These are phyloP conservation scores for Thymus mandschuricus DNA, from an alignment of 257 asterid species.

Conservation along the genomic window DNA sequence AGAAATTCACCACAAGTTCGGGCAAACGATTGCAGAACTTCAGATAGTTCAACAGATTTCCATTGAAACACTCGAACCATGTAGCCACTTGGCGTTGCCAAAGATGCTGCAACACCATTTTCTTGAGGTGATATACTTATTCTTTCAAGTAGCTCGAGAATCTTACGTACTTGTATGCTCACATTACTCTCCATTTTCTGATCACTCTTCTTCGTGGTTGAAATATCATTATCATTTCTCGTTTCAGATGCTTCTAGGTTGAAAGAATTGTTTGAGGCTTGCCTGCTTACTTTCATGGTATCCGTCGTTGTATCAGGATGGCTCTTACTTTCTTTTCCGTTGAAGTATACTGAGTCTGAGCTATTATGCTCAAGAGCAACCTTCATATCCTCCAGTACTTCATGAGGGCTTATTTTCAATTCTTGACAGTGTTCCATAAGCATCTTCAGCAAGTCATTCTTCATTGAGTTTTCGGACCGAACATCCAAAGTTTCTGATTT, in stretches of 20 bases:
- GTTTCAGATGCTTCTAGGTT: slow-evolving; percentile 34
- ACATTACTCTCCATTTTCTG: slow-evolving; percentile 37
- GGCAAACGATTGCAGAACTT: slow-evolving; percentile 50
- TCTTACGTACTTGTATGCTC: slow-evolving; percentile 49
- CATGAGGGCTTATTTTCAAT: slow-evolving; percentile 43
- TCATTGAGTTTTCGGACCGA: slow-evolving; percentile 23
- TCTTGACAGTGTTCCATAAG: slow-evolving; percentile 47
- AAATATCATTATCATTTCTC: slow-evolving; percentile 32
- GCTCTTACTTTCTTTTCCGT: neutral
- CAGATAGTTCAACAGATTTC: slow-evolving; percentile 65
- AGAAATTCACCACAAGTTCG: slow-evolving; percentile 61
- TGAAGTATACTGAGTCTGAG: slow-evolving; percentile 15
- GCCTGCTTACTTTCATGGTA: slow-evolving; percentile 32
- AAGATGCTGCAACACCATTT: slow-evolving; percentile 36
- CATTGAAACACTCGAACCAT: slow-evolving; percentile 67
- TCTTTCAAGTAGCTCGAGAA: slow-evolving; percentile 74
- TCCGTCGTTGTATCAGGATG: slow-evolving; percentile 12
- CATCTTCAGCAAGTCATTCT: slow-evolving; percentile 44
- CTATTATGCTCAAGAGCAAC: slow-evolving; percentile 39
- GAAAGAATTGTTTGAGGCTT: slow-evolving; percentile 27
- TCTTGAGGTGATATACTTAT: slow-evolving; percentile 46
- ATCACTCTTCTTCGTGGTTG: slow-evolving; percentile 35
- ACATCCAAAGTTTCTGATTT: slow-evolving; percentile 20
- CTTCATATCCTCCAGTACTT: slow-evolving; percentile 55
- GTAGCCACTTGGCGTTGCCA: slow-evolving; percentile 51